Evolutionary conservation across 495 filamentous ascomycete species (phyloP), one percentile per base, ranked within the genome.

Genomic region (Apiosordaria backusii): DNA sequence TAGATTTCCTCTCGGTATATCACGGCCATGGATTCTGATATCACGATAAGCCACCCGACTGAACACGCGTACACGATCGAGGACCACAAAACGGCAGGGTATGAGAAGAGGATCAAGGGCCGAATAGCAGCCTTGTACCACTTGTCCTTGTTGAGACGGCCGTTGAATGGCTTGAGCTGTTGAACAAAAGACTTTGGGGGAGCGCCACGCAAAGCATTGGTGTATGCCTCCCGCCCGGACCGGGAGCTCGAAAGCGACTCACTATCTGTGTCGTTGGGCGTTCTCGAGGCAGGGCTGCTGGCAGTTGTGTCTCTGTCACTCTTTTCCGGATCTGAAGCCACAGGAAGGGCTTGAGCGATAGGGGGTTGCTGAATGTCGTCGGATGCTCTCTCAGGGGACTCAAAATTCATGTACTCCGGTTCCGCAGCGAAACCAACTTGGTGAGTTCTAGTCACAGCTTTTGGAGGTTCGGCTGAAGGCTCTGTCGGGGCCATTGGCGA

Each of bases 41-140:
- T 85, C 27, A 97, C 76, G 66, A 99, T 97, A 55, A 99, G 81
- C 95, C 94, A 97, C 19, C 94, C 93, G n/a, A 97, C 85, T 4
- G 90, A 92, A 68, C 95, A 87, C 0, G 92, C 80, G 75, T 99
- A 99, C 29, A 97, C 87, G 0, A 90, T 82, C 0, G 92, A 81
- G 50, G 90, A 94, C 94, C 94, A 99, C 23, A 99, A 86, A 16
- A 99, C 90, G 0, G 91, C 84, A 0, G 95, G 95, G 72, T 97
- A 97, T 1, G 87, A 85, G 72, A 89, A 96, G 5, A 97, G 83
- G 57, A 97, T 87, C 57, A 97, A 88, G 6, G 95, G 95, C 7
- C 93, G 87, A 10, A 88, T 24, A 15, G 87, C 88, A 4, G 90
- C 90, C 63, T 87, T 87, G 68, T 86, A 76, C 93, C 93, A 99